Conservation (phyloP, 129 eudicot genomes). For the Sambucus nigra region DNA sequence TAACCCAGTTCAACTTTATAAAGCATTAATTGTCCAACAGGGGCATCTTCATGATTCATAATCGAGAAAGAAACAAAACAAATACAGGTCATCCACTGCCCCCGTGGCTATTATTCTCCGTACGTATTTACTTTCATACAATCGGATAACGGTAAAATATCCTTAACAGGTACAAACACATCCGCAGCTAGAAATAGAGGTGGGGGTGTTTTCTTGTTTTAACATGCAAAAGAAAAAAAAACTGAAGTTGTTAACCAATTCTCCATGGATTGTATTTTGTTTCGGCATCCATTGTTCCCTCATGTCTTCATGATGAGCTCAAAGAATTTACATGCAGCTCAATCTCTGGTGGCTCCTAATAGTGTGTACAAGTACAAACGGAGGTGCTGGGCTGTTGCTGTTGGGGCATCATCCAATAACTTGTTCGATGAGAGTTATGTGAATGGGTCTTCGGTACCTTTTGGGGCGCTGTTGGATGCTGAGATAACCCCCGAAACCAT, state of each 20-base stretch:
- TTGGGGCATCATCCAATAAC: constrained; percentile 15
- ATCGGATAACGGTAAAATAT: neutral
- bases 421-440: constrained; percentile 25
- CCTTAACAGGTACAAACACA: constrained; percentile 11
- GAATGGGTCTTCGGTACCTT: constrained; percentile 34
- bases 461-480: constrained; percentile 47
- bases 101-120: no score
- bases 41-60: no score
- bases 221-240: neutral
- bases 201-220: constrained; percentile 19
- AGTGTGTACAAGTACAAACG: no score
- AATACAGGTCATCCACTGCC: no score
- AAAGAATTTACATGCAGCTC: constrained; percentile 11
- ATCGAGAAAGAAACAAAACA: no score
- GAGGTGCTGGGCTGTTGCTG: constrained; percentile 37
- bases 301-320: constrained; percentile 22
- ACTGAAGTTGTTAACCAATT: neutral
- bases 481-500: constrained; percentile 65
- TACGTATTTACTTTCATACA: neutral
- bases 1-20: no score
- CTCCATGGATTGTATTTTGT: constrained; percentile 45
- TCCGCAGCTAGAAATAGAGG: constrained; percentile 60
- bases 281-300: constrained; percentile 36
- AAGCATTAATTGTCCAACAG: no score
- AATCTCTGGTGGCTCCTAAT: constrained; percentile 10